Conservation (phyloP, 306 rosid species). For the Corylus americana region DNA sequence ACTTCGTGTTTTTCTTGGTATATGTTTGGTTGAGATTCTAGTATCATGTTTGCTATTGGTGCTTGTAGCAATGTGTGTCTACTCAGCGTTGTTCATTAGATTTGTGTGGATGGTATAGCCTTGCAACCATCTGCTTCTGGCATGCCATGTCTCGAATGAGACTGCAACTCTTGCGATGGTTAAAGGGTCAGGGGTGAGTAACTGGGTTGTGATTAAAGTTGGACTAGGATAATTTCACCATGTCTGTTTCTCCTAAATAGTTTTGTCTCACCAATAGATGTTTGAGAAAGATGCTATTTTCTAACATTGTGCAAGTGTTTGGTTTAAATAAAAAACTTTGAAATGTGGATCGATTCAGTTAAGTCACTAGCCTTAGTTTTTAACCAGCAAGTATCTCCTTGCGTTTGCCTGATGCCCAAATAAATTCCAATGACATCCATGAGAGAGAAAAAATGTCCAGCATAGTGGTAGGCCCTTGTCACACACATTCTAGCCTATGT, state of each 20-base stretch:
- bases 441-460: no score
- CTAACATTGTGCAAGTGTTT: neutral
- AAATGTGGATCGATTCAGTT: neutral
- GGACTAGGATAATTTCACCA: neutral
- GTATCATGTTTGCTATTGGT: neutral
- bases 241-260: no score
- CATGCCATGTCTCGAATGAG: conserved; percentile 74
- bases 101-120: conserved; percentile 82
- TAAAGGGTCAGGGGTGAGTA: conserved; percentile 55
- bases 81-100: conserved; percentile 65
- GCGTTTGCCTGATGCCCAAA: no score
- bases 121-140: conserved; percentile 61
- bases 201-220: neutral
- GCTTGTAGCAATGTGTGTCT: conserved; percentile 66
- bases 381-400: no score
- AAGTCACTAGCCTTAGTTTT: no score
- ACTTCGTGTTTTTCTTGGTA: no score
- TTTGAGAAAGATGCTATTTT: neutral
- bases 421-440: no score
- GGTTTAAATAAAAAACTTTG: neutral
- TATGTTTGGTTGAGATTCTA: no score
- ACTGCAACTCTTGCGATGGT: conserved; percentile 78
- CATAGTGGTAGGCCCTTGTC: no score
- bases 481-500: no score
- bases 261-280: neutral